Base-by-base conservation (phyloP, 1,284 basidiomycete species). In the Sutorius eximius region DNA sequence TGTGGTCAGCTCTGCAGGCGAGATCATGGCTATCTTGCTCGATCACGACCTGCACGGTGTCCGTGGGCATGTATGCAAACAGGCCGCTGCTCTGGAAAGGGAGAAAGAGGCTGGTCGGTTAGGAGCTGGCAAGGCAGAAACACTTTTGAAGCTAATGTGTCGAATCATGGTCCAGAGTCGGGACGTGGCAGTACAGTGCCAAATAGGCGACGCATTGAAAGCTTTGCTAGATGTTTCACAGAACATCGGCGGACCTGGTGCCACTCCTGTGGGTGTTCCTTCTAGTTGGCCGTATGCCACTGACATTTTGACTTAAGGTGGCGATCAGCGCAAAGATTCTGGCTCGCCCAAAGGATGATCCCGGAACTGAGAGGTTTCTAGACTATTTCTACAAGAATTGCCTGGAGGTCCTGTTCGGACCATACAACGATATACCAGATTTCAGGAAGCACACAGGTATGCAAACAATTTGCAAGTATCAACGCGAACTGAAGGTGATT, bases 11-110 rank as follows among this genome's bases (percentile, higher is more conserved):
- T 88, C 92, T 3, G 93, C 86, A 1, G 91, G 93, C 29, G 95
- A 98, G 71, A 86, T 98, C 33, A 77, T 99, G 54, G 83, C 91
- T 54, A 82, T 90, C 22, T 78, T 96, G 43, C 82, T 98, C 52
- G 97, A 99, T 68, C 94, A 98, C 68, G 95, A 98, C 71, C 77
- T 95, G 55, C 87, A 86, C 64, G 91, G 91, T 12, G 92, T 98
- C 45, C 82, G 96, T 32, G 79, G 80, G 16, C 92, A 96, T 71
- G 84, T 94, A 18, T 74, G 95, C 56, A 89, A 88, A 66, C 93
- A 96, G 73, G 82, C 87, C 0, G 79, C 85, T 29, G 81, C 81
- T 40, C 81, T 86, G 55, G 82, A 85, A 59, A 80, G 79, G 61
- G 85, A 84, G 70, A 77, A 77, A 49, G 76, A 74, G 45, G 75